phyloP scores from a whole-genome alignment of 306 rosid species.

The Ormosia semicastrata region DNA sequence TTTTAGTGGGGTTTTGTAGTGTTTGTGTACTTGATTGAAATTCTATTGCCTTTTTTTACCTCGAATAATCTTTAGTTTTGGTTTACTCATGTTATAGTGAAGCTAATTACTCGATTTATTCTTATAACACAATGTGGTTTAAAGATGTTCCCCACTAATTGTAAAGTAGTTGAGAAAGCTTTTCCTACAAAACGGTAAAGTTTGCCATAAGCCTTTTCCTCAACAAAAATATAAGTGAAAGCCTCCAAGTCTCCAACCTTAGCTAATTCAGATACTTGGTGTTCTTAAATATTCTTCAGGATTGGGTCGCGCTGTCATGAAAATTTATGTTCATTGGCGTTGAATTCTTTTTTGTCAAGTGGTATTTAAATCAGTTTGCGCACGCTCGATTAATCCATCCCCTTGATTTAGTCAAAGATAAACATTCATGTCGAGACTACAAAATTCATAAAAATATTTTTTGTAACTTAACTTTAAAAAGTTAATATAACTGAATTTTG shows the following conservation, averaged over 20 bases:
- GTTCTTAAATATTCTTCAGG: not conserved
- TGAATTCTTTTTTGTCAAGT: not conserved
- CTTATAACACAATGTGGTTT: not conserved
- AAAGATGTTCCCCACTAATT: conserved; percentile 3
- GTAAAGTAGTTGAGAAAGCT: not conserved
- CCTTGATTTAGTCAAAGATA: too few relatives aligned
- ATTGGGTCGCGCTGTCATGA: not conserved
- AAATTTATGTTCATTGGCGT: not conserved
- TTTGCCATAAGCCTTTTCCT: not conserved
- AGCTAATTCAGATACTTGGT: not conserved
- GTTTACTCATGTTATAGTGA: not conserved
- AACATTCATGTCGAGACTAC: too few relatives aligned
- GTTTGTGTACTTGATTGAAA: not conserved
- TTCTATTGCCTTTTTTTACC: not conserved
- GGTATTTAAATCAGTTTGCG: too few relatives aligned
- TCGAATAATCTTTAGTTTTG: not conserved
- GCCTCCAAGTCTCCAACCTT: not conserved
- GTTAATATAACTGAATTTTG: too few relatives aligned
- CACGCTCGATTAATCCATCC: too few relatives aligned
- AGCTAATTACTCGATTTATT: not conserved
- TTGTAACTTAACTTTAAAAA: too few relatives aligned
- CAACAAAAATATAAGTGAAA: not conserved
- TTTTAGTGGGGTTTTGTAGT: not conserved
- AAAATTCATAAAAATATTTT: too few relatives aligned
- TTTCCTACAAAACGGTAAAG: not conserved